Base-by-base conservation (phyloP, 805 yeast genomes). In the Wickerhamiella alocasiicola region DNA sequence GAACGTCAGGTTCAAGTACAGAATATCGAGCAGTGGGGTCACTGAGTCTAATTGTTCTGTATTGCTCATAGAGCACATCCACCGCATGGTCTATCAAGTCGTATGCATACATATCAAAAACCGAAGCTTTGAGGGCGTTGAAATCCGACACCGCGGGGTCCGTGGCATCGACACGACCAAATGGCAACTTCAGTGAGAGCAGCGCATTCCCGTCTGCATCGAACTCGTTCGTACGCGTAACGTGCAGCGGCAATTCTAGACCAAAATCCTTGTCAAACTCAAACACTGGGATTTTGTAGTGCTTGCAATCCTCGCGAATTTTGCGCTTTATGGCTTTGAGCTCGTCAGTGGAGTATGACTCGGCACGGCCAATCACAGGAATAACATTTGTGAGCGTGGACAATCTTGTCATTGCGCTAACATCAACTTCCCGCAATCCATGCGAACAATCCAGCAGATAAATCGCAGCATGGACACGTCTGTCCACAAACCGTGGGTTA, bases 91-190 rank as follows among this genome's bases (percentile, higher is more conserved):
- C 94, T 61, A 79, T 78, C 53, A 87, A 67, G 61, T 84, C 95
- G 55, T 81, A 68, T 74, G 84, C 68, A 57, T 83, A 81, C 17
- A 87, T 79, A 65, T 91, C 77, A 60, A 85, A 66, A 44, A 87
- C 63, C 46, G 87, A 70, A 43, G 81, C 72, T 65, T 94, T 76
- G 53, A 84, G 68, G 58, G 81, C 78, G 59, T 79, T 76, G 64
- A 84, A 83, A 60, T 84, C 94, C 61, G 87, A 78, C 56, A 83
- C 94, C 45, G 68, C 65, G 55, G 83, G 94, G 61, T 84, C 81
- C 55, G 81, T 93, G 42, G 84, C 83, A 57, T 82, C 91, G 31
- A 81, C 93, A 41, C 76, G 62, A 32, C 95, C 95, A 91, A 93
- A 82, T 47, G 93, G 87, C 54, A 82, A 82, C 57, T 74, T 72